phyloP scores from a whole-genome alignment of 164 flowering plant genomes.

The Euptelea pleiosperma region DNA sequence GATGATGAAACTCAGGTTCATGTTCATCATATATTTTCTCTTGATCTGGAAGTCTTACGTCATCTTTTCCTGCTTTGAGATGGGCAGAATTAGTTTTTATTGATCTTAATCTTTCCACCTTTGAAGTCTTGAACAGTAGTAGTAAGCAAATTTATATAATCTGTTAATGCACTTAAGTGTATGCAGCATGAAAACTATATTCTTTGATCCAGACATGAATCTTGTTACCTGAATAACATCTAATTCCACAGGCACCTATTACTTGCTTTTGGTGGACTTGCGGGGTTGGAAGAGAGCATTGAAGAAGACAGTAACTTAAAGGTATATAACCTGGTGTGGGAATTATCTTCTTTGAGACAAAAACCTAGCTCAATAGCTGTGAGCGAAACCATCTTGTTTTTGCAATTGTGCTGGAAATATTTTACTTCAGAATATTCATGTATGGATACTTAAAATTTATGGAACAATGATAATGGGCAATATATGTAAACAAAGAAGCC shows the following conservation, averaged over 20 bases:
- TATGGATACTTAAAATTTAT: neutral
- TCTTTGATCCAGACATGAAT: too few species aligned
- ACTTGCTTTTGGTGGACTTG: conserved; percentile 98
- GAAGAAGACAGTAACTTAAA: conserved; percentile 70
- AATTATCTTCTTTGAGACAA: neutral
- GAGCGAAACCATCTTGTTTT: neutral
- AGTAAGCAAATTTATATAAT: too few species aligned
- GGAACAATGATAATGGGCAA: neutral
- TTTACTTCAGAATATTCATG: neutral
- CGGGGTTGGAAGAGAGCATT: conserved; percentile 89
- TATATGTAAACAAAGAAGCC: neutral
- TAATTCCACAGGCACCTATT: conserved; percentile 60
- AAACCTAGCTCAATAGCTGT: neutral
- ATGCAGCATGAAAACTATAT: conserved; percentile 1
- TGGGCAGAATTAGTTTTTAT: too few species aligned
- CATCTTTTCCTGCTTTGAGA: too few species aligned
- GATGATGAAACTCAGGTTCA: neutral
- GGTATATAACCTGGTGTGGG: conserved; percentile 32
- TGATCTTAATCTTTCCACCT: too few species aligned
- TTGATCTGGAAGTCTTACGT: too few species aligned
- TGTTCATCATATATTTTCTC: too few species aligned
- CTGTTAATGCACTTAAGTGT: too few species aligned
- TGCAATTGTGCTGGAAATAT: neutral
- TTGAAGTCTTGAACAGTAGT: too few species aligned
- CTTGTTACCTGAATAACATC: conserved; percentile 1